Conservation (phyloP, 2,329 filamentous ascomycete genomes). For the Chaetothyriales sp. region DNA sequence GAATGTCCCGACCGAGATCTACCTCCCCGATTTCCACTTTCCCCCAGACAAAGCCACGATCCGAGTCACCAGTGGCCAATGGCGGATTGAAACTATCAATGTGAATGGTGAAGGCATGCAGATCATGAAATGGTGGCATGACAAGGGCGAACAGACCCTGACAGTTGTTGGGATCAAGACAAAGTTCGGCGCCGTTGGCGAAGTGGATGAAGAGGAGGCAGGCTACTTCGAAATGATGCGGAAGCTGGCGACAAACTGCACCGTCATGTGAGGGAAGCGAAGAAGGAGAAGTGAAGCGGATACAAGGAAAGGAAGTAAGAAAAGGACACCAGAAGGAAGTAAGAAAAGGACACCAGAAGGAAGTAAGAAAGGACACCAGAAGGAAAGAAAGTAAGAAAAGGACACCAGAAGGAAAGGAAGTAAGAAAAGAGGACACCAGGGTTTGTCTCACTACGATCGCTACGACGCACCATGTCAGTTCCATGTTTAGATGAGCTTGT, state of each 20-base stretch:
- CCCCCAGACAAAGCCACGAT: conserved; percentile 58
- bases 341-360: no score
- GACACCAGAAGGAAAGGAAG: no score
- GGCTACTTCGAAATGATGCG: conserved; percentile 16
- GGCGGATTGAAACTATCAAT: conserved; percentile 65
- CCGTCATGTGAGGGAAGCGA: conserved; percentile 21
- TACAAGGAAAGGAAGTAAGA: no score
- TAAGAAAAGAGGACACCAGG: neutral
- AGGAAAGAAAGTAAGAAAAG: no score
- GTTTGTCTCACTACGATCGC: no score
- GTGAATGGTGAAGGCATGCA: conserved; percentile 56
- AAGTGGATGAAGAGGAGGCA: conserved; percentile 19
- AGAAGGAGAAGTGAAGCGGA: no score
- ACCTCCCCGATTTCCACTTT: conserved; percentile 85
- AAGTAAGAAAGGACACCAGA: no score
- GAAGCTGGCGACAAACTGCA: conserved; percentile 34
- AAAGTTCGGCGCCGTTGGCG: conserved; percentile 27
- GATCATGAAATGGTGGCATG: conserved; percentile 82
- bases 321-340: no score
- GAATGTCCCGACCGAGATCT: conserved; percentile 62
- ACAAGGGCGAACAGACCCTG: conserved; percentile 65
- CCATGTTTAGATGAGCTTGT: no score
- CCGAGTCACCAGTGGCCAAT: conserved; percentile 70
- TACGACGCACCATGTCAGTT: no score
- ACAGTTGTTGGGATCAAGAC: conserved; percentile 59